These are phyloP conservation scores for Lepidium aucheri DNA, from an alignment of 345 rosid species.

Conservation along the genomic window DNA sequence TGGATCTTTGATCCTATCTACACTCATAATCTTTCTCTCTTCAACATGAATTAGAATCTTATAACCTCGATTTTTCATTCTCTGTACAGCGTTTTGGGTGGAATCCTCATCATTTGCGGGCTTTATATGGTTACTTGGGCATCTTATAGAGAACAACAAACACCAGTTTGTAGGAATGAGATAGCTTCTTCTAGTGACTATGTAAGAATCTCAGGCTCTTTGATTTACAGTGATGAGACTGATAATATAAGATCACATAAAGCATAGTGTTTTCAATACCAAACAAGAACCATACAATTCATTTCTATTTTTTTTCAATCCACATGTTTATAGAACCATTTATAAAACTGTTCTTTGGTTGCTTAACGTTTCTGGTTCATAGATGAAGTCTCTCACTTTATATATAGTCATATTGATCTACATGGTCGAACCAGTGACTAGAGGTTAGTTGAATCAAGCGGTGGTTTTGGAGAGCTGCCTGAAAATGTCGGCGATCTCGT, in stretches of 20 bases:
- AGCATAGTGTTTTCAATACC: slow-evolving; percentile 24
- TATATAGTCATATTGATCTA: background rate
- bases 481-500: slow-evolving; percentile 49
- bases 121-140: slow-evolving; percentile 95
- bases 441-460: slow-evolving; percentile 7
- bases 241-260: slow-evolving; percentile 18
- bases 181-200: slow-evolving; percentile 20
- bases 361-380: too few species aligned
- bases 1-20: background rate
- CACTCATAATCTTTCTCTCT: background rate
- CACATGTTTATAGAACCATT: too few species aligned
- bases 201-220: slow-evolving; percentile 40
- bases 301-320: background rate
- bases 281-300: background rate
- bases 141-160: slow-evolving; percentile 46
- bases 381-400: too few species aligned
- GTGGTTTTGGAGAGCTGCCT: slow-evolving; percentile 46
- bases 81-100: slow-evolving; percentile 60
- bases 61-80: background rate
- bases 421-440: background rate
- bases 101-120: slow-evolving; percentile 71
- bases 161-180: slow-evolving; percentile 15
- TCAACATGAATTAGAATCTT: background rate
- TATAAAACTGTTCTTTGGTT: too few species aligned
- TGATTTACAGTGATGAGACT: slow-evolving; percentile 38